Evolutionary conservation across 2,329 filamentous ascomycete genomes (phyloP).

Genomic region (Paramyrothecium roridum): DNA sequence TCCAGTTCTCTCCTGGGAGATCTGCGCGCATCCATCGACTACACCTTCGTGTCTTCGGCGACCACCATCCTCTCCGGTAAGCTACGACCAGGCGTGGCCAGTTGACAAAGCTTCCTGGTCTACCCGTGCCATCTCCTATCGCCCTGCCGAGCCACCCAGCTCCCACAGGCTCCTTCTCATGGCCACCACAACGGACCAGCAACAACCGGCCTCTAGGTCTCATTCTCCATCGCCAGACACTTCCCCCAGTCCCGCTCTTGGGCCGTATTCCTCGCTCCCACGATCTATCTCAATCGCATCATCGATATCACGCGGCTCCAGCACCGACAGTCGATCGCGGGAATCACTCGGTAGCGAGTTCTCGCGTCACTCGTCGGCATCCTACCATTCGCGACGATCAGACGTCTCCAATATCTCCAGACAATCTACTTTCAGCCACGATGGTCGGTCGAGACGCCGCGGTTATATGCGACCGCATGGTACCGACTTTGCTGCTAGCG

Average conservation of each 20-base stretch:
- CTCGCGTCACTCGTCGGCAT: slow-evolving; percentile 63
- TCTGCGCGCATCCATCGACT: no score
- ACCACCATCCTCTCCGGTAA: no score
- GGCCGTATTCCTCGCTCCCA: slow-evolving; percentile 54
- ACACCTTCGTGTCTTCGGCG: no score
- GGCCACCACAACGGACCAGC: slow-evolving; percentile 29
- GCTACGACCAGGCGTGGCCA: no score
- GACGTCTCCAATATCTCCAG: slow-evolving; percentile 37
- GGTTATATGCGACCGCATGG: slow-evolving; percentile 87
- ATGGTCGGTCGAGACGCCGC: slow-evolving; percentile 52
- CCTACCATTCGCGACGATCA: slow-evolving; percentile 44
- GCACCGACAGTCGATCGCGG: slow-evolving; percentile 44
- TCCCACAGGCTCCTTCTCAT: slow-evolving; percentile 14
- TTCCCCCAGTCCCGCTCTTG: slow-evolving; percentile 60
- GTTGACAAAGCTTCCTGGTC: not conserved
- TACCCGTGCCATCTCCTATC: not conserved
- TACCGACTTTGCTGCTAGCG: slow-evolving; percentile 87
- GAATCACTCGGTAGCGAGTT: slow-evolving; percentile 57
- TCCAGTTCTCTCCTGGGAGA: no score
- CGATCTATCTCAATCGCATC: slow-evolving; percentile 64
- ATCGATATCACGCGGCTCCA: slow-evolving; percentile 55
- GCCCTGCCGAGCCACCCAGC: not conserved
- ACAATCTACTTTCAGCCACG: slow-evolving; percentile 43
- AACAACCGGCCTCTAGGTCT: slow-evolving; percentile 34
- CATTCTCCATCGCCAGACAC: slow-evolving; percentile 64